Conservation (phyloP, 345 rosid genomes). For the Sisymbrium altissimum region DNA sequence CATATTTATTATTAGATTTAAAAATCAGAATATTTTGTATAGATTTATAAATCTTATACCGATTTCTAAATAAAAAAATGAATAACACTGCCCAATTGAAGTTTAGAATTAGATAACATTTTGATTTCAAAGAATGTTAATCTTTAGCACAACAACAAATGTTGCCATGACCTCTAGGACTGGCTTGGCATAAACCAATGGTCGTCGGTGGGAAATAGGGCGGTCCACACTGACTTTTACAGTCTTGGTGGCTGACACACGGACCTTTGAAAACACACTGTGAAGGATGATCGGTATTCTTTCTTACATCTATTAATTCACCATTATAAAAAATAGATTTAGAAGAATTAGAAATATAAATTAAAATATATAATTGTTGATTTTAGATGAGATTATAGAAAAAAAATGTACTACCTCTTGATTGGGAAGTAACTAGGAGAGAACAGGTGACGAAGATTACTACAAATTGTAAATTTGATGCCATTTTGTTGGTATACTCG, state of each 20-base stretch:
- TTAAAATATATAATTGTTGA: background rate
- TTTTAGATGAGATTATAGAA: background rate
- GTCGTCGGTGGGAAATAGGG: background rate
- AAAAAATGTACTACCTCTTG: conserved; percentile 19
- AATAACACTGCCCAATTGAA: no score
- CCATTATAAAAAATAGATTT: background rate
- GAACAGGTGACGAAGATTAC: background rate
- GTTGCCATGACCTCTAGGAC: conserved; percentile 27
- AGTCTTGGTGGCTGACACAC: background rate
- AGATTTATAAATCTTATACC: no score
- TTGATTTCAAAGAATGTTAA: background rate
- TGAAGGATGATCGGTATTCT: background rate
- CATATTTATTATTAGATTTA: no score
- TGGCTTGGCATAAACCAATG: conserved; percentile 13
- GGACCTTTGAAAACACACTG: background rate
- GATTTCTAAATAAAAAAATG: no score
- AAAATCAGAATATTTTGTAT: no score
- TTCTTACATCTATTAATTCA: conserved; percentile 1
- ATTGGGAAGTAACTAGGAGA: conserved; percentile 6
- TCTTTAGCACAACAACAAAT: conserved; percentile 8
- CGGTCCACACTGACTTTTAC: conserved; percentile 18
- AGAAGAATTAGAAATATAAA: background rate
- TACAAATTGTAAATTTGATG: conserved; percentile 15
- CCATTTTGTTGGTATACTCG: conserved; percentile 22
- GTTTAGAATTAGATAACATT: background rate